Conservation (phyloP, 2,329 filamentous ascomycete species). For the Pseudonectria buxi region DNA sequence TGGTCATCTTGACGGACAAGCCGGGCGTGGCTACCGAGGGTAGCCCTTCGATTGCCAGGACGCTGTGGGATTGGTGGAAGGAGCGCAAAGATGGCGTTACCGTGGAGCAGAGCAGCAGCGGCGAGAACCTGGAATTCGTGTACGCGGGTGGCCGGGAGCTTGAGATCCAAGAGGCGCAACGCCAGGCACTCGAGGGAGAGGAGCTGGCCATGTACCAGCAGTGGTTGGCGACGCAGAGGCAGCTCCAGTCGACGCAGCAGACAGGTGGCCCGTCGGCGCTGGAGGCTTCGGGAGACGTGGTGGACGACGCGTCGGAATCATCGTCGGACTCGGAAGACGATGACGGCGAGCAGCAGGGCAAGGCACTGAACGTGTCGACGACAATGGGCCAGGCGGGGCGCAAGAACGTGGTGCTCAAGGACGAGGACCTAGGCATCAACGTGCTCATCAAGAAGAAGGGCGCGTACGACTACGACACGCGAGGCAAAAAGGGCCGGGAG, state of each 20-base stretch:
- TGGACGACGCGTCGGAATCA: slow-evolving; percentile 79
- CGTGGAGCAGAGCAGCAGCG: slow-evolving; percentile 47
- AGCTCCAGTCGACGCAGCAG: slow-evolving; percentile 76
- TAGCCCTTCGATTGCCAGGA: slow-evolving; percentile 58
- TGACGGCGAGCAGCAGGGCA: slow-evolving; percentile 84
- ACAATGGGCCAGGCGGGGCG: slow-evolving; percentile 76
- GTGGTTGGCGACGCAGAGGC: slow-evolving; percentile 80
- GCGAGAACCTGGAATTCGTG: slow-evolving; percentile 58
- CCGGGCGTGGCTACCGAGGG: slow-evolving; percentile 35
- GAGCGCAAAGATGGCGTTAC: slow-evolving; percentile 59
- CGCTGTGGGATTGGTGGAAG: slow-evolving; percentile 75
- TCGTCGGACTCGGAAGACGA: slow-evolving; percentile 84
- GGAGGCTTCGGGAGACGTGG: slow-evolving; percentile 64
- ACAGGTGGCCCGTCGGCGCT: slow-evolving; percentile 59
- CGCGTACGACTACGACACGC: slow-evolving; percentile 88
- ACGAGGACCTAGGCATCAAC: slow-evolving; percentile 88
- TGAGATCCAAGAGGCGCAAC: slow-evolving; percentile 53
- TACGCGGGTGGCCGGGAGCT: slow-evolving; percentile 58
- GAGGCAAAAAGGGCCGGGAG: slow-evolving; percentile 85
- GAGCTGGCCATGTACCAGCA: slow-evolving; percentile 84
- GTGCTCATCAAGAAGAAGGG: slow-evolving; percentile 82
- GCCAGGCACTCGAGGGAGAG: slow-evolving; percentile 62
- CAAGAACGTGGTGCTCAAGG: slow-evolving; percentile 78
- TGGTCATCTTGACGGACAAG: slow-evolving; percentile 81
- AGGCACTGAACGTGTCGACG: slow-evolving; percentile 81